A percentile compares a stretch with the other conserved stretches of the same genome.
Conservation (phyloP, 2,329 filamentous ascomycete genomes). For the Aschersonia sp. region DNA sequence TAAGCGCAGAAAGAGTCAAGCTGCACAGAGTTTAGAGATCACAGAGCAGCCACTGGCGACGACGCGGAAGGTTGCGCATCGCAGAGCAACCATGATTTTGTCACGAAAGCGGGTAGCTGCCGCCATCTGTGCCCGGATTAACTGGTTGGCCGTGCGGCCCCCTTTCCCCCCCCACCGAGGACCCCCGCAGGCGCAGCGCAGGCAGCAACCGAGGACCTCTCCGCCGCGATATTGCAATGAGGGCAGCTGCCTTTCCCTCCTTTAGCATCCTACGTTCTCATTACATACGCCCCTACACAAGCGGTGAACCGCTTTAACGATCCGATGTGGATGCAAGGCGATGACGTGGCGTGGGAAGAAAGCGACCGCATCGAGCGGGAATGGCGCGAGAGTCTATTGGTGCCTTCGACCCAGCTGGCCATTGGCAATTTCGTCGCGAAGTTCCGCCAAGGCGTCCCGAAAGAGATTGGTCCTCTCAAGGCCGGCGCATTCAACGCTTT, state of each 20-base stretch:
- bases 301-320: not conserved
- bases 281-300: not conserved
- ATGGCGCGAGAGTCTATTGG: not conserved
- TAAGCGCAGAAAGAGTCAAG: not conserved
- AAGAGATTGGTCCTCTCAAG: conserved; percentile 1
- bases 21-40: not conserved
- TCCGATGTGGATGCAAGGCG: not conserved
- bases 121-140: not conserved
- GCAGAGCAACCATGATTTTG: not conserved
- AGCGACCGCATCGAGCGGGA: conserved; percentile 1
- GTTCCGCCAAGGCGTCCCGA: conserved; percentile 1
- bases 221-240: not conserved
- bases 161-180: not conserved
- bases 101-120: not conserved
- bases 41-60: not conserved
- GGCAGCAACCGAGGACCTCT: not conserved
- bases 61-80: not conserved
- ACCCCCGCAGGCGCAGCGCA: not conserved
- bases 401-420: not conserved
- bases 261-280: not conserved
- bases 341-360: conserved; percentile 2
- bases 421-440: conserved; percentile 3
- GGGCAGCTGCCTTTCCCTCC: not conserved
- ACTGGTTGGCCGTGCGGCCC: not conserved
- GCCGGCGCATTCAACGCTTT: conserved; percentile 2